A percentile compares a stretch with the other conserved stretches of the same genome.
phyloP scores from a whole-genome alignment of 805 yeast species.

The Candida hungchunana region DNA sequence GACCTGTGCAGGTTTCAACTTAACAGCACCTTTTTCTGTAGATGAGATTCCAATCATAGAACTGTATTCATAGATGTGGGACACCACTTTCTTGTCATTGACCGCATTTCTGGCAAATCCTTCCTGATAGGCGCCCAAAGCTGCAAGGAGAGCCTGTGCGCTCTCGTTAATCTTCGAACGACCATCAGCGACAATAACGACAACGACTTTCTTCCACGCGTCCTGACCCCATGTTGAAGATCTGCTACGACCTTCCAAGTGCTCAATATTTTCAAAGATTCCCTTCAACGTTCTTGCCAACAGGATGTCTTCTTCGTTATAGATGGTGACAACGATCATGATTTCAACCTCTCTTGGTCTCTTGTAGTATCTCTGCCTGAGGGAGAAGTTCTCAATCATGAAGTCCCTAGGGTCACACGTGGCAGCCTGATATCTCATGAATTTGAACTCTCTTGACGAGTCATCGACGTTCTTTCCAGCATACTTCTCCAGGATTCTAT shows the following conservation, averaged over 20 bases:
- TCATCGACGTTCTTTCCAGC: conserved; percentile 38
- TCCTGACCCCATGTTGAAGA: conserved; percentile 89
- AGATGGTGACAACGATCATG: conserved; percentile 82
- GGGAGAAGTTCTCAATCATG: conserved; percentile 56
- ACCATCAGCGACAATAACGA: conserved; percentile 88
- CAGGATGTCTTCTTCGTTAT: conserved; percentile 80
- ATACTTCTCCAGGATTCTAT: conserved; percentile 53
- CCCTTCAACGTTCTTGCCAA: conserved; percentile 87
- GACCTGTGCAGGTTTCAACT: conserved; percentile 60
- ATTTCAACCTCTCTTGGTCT: conserved; percentile 82
- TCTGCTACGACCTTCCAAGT: conserved; percentile 60
- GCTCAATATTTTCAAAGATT: conserved; percentile 79
- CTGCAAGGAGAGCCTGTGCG: conserved; percentile 74
- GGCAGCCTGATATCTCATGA: conserved; percentile 90
- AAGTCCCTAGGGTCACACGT: conserved; percentile 87
- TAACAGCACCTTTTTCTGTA: conserved; percentile 58
- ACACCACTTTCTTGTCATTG: conserved; percentile 72
- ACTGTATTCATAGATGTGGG: conserved; percentile 92
- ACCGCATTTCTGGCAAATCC: conserved; percentile 93
- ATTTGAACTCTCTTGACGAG: conserved; percentile 62
- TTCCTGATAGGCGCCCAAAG: conserved; percentile 89
- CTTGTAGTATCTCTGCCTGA: conserved; percentile 75
- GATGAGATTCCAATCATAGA: conserved; percentile 82
- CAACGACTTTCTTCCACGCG: conserved; percentile 92
- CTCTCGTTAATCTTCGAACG: conserved; percentile 77